Base-by-base conservation (phyloP, 352 stramenopile species). In the Globisporangium solare region DNA sequence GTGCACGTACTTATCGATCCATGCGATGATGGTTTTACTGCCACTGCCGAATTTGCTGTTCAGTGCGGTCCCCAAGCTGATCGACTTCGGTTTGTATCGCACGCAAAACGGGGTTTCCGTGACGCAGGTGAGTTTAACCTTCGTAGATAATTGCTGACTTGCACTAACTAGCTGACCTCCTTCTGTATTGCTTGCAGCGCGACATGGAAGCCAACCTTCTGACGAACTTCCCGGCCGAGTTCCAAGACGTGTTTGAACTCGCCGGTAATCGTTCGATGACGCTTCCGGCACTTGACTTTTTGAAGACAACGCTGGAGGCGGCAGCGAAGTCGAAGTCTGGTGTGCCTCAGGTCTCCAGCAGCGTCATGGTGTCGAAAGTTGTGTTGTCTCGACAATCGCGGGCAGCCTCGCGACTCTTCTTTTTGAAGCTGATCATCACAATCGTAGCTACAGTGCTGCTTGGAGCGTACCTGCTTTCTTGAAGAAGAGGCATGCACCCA, bases 41-140 rank as follows among this genome's bases (percentile, higher is more conserved):
- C 82, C 78, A 17, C 61, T 94, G 22, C 82, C 84, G 2, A 70
- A 94, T 64, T 79, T 67, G 66, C 54, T 94, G 15, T 94, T 94
- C 63, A 84, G 85, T 39, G 39, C 14, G 1, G 61, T 86, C 11
- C 63, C 88, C 2, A 58, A 62, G 41, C 43, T 82, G 7, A 61
- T 92, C 13, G 82, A 92, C 63, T 69, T 94, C 63, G 84, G 79
- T 1, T 51, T 92, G 12, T 67, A 61, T 8, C 56, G 58, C 22
- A 70, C 67, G 0, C 49, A 31, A 18, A 60, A 52, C 13, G 69
- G 68, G 18, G 61, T 60, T 2, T 85, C 79, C 2, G 70, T 86
- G 14, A 76, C 85, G 18, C 55, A 43, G 65, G 76, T 88, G 66
- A 45, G 55, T 42, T 35, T 35, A 6, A 35, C 6, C 27, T 35